Percentiles rank a stretch among this genome's conserved stretches.
phyloP scores from a whole-genome alignment of 495 filamentous ascomycete genomes.

The Hyaloscypha variabilis region DNA sequence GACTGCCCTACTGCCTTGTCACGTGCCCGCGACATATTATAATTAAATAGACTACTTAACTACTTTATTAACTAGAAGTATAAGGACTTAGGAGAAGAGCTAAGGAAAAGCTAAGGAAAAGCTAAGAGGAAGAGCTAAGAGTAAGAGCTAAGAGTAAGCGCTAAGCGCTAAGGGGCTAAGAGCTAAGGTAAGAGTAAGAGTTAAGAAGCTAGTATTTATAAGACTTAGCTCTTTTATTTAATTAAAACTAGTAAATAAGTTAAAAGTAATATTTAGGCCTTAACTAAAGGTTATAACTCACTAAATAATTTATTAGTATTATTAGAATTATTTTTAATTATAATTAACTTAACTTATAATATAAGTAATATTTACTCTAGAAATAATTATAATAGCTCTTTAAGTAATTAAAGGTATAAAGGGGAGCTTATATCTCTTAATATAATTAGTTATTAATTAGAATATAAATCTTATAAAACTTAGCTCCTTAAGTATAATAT shows the following conservation, averaged over 20 bases:
- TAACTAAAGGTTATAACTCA: not conserved
- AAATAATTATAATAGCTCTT: not conserved
- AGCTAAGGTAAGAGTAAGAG: not conserved
- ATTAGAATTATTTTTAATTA: not conserved
- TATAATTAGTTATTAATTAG: not conserved
- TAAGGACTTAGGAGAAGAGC: not conserved
- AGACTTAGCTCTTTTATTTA: not conserved
- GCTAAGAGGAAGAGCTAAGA: not conserved
- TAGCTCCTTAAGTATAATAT: not conserved
- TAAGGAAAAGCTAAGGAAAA: not conserved
- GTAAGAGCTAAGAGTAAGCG: too few species aligned
- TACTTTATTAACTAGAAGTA: not conserved
- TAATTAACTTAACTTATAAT: not conserved
- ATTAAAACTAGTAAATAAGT: not conserved
- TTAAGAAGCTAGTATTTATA: not conserved
- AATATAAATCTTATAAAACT: not conserved
- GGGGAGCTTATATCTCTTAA: not conserved
- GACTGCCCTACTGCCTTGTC: too few species aligned
- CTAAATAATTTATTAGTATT: not conserved
- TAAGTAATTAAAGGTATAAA: not conserved
- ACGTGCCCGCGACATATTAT: too few species aligned
- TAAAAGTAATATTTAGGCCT: not conserved
- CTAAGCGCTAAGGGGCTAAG: too few species aligned
- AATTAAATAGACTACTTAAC: not conserved
- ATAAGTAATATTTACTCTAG: not conserved